Evolutionary conservation across 2,329 filamentous ascomycete genomes (phyloP), one percentile per base, ranked within the genome.

Genomic region (Aspergillus sp.): DNA sequence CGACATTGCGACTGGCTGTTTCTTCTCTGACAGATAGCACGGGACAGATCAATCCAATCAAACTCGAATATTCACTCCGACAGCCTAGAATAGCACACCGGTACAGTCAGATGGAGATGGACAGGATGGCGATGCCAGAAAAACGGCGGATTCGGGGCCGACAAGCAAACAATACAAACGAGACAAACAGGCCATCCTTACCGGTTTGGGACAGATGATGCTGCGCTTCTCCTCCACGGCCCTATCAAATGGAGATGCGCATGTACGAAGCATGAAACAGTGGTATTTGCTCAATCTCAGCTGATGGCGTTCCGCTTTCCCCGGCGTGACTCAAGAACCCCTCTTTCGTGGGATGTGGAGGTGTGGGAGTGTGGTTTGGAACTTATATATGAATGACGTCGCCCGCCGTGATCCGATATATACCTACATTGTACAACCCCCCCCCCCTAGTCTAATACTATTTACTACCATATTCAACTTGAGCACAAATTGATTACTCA

Each of bases 1-100:
- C 71, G 85, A 70, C 72, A 75, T 75, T 43, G 32, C 59, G 29
- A 34, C 3, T 43, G 17, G 5, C 19, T 19, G 19, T 9, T 41
- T 21, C 16, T 9, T 51, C 23, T 49, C 11, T 5, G 16, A n/a
- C 25, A 19, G n/a, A 36, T n/a, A 20, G 40, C 7, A 20, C 32
- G 19, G 14, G 19, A 5, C 17, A 34, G 34, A 29, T 40, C 23
- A 13, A 31, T 29, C 29, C 40, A 42, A 31, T 45, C 42, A 31
- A 16, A 13, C 21, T n/a, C 16, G 14, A 32, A 29, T 29, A 29
- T 29, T 7, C 2, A 29, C 25, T 29, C 25, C 25, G 11, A 29
- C 25, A 29, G 25, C 25, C 25, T 29, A 29, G 25, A 29, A 9
- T 9, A 29, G 25, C 25, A 29, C 3, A 29, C 2, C 11, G 25